phyloP scores from a whole-genome alignment of 805 yeast genomes.

The Candida hungchunana region DNA sequence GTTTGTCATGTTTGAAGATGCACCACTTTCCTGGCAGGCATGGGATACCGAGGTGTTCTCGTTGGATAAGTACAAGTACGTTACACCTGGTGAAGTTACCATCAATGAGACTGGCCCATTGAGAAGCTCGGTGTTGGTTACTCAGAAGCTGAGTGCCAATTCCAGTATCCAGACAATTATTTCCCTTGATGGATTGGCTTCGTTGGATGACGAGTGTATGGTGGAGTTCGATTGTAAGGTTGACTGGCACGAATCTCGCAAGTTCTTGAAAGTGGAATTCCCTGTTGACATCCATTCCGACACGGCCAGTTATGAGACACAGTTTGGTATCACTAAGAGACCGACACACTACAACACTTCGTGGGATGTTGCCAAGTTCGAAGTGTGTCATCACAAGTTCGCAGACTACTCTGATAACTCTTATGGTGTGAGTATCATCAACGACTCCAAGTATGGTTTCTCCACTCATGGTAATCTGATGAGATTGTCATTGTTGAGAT shows the following conservation, averaged over 20 bases:
- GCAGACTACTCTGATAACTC: constrained; percentile 84
- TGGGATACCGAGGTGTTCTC: constrained; percentile 97
- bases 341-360: constrained; percentile 94
- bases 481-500: constrained; percentile 79
- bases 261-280: constrained; percentile 91
- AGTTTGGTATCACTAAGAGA: constrained; percentile 85
- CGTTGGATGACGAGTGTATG: constrained; percentile 32
- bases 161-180: constrained; percentile 65
- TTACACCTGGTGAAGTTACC: constrained; percentile 35
- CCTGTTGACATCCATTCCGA: constrained; percentile 81
- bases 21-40: constrained; percentile 88
- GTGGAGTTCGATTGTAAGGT: constrained; percentile 57
- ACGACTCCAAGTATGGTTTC: constrained; percentile 88
- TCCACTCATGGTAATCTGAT: constrained; percentile 89
- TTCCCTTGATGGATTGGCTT: constrained; percentile 55
- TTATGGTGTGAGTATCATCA: constrained; percentile 83
- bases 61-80: constrained; percentile 60
- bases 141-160: constrained; percentile 50
- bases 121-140: constrained; percentile 58
- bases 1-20: constrained; percentile 78
- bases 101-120: constrained; percentile 49
- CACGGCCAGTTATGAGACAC: constrained; percentile 85
- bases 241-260: constrained; percentile 83
- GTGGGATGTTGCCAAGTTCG: constrained; percentile 97
- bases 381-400: constrained; percentile 90